Base-by-base conservation (phyloP, 1,139 yeast species). In the Geotrichum candidum region DNA sequence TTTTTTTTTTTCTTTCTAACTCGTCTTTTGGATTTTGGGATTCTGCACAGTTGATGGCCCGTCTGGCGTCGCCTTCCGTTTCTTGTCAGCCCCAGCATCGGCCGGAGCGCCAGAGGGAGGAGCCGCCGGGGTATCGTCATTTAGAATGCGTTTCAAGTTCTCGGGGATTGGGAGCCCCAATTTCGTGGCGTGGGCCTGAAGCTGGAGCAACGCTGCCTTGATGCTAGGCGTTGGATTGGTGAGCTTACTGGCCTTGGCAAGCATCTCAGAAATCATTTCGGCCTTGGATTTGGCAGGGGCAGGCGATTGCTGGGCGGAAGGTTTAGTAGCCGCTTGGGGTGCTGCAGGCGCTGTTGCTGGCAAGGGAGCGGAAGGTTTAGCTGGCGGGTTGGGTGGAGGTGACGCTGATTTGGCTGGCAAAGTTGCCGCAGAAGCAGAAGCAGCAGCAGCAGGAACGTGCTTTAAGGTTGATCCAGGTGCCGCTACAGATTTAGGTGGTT, bases 161-260 rank as follows among this genome's bases (percentile, higher is more conserved):
- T 59, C 62, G 4, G 62, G 62, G 18, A 59, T 59, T 18, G 55
- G 50, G n/a, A 62, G 29, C n/a, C 68, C 68, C 31, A 71, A 61
- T 53, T 68, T 66, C 35, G 63, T 64, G 11, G 76, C 71, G 66
- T 74, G 76, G 4, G 72, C 73, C 53, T 72, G 69, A n/a, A 75
- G 70, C 65, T 74, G 76, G 56, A 71, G 72, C 45, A 75, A 66
- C 41, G 76, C 75, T 29, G 74, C 73, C 51, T 66, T 66, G 51
- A 75, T 72, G 31, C 71, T 70, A 2, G 76, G 73, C 2, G 76
- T 67, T 7, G 77, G 77, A 60, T 74, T 75, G 35, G 68, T 70
- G 56, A 75, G 72, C 60, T 72, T 72, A 61, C 72, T 73, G 15
- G 77, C 77, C 64, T 74, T 73, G 7, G 73, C 75, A 22, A 75